Percentiles rank a stretch among this genome's conserved stretches.
Evolutionary conservation across 192 early-diverging fungal genomes (phyloP).

Genomic region (Coemansia guatemalensis): DNA sequence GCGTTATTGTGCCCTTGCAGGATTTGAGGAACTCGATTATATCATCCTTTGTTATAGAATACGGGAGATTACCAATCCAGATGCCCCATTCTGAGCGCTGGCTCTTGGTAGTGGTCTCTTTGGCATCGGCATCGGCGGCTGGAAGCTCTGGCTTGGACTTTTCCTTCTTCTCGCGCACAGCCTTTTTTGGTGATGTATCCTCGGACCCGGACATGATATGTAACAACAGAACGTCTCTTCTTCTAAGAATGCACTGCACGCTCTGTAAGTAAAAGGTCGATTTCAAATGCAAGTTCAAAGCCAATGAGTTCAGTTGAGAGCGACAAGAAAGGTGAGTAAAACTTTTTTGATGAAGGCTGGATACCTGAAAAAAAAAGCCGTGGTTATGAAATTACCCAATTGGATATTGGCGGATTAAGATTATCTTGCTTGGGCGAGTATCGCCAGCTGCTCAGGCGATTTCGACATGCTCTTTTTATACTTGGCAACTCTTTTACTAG

Average conservation of each 20-base stretch:
- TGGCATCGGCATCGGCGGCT: too few relatives aligned
- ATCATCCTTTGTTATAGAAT: conserved; percentile 56
- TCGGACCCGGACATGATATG: neutral
- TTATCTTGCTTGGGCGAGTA: too few relatives aligned
- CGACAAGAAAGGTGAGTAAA: too few relatives aligned
- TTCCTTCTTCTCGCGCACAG: conserved; percentile 38
- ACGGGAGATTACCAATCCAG: conserved; percentile 75
- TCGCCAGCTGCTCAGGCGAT: too few relatives aligned
- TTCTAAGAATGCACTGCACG: too few relatives aligned
- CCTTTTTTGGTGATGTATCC: neutral
- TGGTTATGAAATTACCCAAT: conserved; percentile 4
- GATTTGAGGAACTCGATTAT: conserved; percentile 60
- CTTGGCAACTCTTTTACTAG: too few relatives aligned
- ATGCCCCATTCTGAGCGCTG: conserved; percentile 61
- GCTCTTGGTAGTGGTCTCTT: conserved; percentile 31
- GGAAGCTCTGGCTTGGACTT: conserved; percentile 19
- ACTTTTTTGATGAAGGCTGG: too few relatives aligned
- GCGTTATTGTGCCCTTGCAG: conserved; percentile 38
- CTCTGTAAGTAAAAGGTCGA: too few relatives aligned
- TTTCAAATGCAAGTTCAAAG: too few relatives aligned
- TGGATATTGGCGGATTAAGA: neutral
- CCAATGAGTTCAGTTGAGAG: too few relatives aligned
- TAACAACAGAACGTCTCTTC: too few relatives aligned
- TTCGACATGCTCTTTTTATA: neutral
- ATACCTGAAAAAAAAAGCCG: conserved; percentile 3